Evolutionary conservation across 257 asterid species (phyloP), one percentile per base, ranked within the genome.

Genomic region (Anisodus acutangulus): DNA sequence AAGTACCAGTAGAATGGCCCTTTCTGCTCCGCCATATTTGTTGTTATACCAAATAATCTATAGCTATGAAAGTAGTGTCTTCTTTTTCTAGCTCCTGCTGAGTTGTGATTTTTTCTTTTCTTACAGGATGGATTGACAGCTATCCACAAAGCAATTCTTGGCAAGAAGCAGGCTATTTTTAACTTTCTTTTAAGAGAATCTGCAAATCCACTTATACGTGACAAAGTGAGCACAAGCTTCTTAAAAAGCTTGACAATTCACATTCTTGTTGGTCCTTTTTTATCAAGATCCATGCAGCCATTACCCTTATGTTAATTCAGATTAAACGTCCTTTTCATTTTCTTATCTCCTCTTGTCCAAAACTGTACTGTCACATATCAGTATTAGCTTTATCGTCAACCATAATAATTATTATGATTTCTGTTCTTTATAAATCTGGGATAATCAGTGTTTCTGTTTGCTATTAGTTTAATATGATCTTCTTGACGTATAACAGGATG

Each of bases 101-200:
- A 51, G 7, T 74, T 19, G 16, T 71, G 54, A 6, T n/a, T 45
- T 45, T 9, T 45, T 47, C 2, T 6, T 74, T 3, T 80, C 80
- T 86, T 22, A 54, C 92, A 96, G 99, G 91, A 93, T 69, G 97
- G 98, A 22, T 88, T 93, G 91, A 93, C 95, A 84, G 97, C 94
- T 60, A 88, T 92, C 86, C 99, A 95, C 90, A 95, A 86, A 90
- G 96, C 98, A 87, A 92, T 95, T 84, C 95, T 94, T 83, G 92
- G 93, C 85, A 95, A 90, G 87, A 95, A 94, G 93, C 97, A 92
- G 88, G 97, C 99, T 54, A 87, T 95, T 81, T 95, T 94, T 84
- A 95, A 94, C 90, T 92, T 85, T 87, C 95, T 95, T 51, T 87
- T 95, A 90, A 90, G 98, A 86, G 99, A 95, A 88, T 93, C 97